phyloP scores from a whole-genome alignment of 495 filamentous ascomycete genomes.

The Penicillium antarcticum region DNA sequence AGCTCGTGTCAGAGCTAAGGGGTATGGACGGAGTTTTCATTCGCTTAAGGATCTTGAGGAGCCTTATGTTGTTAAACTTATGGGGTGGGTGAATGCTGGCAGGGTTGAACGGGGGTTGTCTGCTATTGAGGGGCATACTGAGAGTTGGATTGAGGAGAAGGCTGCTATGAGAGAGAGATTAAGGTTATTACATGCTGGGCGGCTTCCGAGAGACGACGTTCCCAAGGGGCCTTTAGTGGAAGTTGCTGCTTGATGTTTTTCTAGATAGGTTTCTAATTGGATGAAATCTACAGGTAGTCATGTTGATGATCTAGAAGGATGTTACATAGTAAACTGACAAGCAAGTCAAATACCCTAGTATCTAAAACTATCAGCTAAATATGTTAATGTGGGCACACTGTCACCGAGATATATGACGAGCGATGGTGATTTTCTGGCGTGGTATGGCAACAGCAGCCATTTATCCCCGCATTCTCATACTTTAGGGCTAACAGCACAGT shows the following conservation, averaged over 20 bases:
- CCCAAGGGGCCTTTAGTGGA: slow-evolving; percentile 1
- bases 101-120: slow-evolving; percentile 23
- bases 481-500: too few species aligned
- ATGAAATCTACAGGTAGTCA: too few species aligned
- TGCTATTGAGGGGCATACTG: slow-evolving; percentile 42
- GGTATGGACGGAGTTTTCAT: slow-evolving; percentile 52
- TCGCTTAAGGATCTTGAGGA: slow-evolving; percentile 51
- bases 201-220: not conserved
- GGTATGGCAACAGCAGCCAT: slow-evolving; percentile 4
- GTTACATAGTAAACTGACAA: too few species aligned
- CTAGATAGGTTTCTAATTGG: too few species aligned
- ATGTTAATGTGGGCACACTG: slow-evolving; percentile 24
- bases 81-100: slow-evolving; percentile 51
- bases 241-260: slow-evolving; percentile 5
- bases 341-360: not conserved
- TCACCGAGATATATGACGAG: slow-evolving; percentile 22
- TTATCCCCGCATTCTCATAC: too few species aligned
- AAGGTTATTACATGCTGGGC: slow-evolving; percentile 11
- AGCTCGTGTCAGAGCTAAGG: slow-evolving; percentile 39
- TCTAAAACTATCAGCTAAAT: too few species aligned
- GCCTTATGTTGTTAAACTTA: slow-evolving; percentile 50
- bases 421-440: slow-evolving; percentile 8
- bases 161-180: slow-evolving; percentile 26
- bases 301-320: too few species aligned
- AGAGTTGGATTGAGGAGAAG: slow-evolving; percentile 39